Percentiles rank a stretch among this genome's conserved stretches.
Conservation (phyloP, 2,329 filamentous ascomycete species). For the Domatiomyces globalis region DNA sequence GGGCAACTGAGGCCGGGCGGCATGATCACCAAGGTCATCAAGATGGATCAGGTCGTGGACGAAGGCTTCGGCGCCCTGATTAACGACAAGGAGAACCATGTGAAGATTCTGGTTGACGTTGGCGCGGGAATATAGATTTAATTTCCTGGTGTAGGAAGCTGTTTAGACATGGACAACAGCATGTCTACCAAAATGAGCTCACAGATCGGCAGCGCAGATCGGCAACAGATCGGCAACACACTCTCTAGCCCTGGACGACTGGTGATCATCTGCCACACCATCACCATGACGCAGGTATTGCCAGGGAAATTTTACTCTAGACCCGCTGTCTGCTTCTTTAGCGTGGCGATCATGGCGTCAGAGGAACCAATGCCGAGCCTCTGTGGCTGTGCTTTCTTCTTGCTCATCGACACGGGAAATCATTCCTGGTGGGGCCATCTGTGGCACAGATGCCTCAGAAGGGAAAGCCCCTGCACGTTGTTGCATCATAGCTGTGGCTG, state of each 20-base stretch:
- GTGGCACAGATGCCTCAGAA: neutral
- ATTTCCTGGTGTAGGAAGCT: too few relatives aligned
- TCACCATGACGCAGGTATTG: neutral
- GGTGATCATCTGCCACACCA: neutral
- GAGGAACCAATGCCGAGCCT: neutral
- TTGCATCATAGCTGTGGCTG: neutral
- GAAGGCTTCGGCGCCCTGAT: slow-evolving; percentile 23
- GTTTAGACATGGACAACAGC: neutral
- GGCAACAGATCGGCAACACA: too few relatives aligned
- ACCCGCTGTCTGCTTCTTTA: neutral
- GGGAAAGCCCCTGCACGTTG: neutral
- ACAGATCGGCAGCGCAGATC: too few relatives aligned
- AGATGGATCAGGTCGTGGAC: slow-evolving; percentile 19
- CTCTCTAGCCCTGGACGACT: neutral
- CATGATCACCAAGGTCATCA: slow-evolving; percentile 21
- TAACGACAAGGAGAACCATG: slow-evolving; percentile 24
- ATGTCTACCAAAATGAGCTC: too few relatives aligned
- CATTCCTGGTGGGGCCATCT: neutral
- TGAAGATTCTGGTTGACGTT: slow-evolving; percentile 25
- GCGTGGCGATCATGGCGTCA: neutral
- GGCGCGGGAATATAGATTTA: slow-evolving; percentile 10
- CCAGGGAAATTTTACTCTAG: neutral
- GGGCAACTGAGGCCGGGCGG: slow-evolving; percentile 17
- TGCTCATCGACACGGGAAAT: neutral
- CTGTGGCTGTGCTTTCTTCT: neutral